These are phyloP conservation scores for Trichoderma asperellum DNA, from an alignment of 2,329 filamentous ascomycete genomes.

Conservation along the genomic window DNA sequence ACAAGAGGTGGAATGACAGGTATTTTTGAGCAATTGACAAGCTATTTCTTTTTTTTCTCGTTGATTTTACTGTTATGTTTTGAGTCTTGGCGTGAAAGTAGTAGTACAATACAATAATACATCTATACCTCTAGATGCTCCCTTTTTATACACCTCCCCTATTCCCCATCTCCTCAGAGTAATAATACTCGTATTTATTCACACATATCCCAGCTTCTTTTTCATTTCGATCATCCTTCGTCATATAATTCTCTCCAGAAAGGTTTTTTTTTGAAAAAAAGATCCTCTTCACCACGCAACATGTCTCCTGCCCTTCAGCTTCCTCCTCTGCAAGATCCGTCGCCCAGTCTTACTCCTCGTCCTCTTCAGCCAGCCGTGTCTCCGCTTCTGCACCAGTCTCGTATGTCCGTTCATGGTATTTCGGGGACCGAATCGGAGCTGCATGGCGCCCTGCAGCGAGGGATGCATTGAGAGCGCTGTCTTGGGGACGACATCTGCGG, in stretches of 20 bases:
- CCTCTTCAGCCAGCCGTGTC: constrained; percentile 60
- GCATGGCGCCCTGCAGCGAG: constrained; percentile 52
- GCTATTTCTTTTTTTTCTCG: background rate
- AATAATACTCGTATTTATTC: background rate
- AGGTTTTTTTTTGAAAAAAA: no score
- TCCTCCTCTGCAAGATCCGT: constrained; percentile 57
- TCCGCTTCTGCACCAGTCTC: constrained; percentile 61
- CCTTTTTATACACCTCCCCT: background rate
- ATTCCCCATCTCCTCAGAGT: background rate
- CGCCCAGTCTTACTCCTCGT: constrained; percentile 55
- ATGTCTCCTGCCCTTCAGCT: constrained; percentile 55
- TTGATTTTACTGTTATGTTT: background rate
- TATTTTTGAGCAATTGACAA: background rate
- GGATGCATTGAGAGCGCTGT: constrained; percentile 57
- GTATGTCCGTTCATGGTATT: constrained; percentile 60
- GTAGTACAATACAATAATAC: constrained; percentile 26
- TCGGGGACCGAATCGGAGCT: constrained; percentile 62
- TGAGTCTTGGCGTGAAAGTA: background rate
- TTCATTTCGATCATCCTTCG: background rate
- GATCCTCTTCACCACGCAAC: constrained; percentile 40
- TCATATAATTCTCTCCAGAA: background rate
- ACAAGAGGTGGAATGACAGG: background rate
- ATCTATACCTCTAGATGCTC: constrained; percentile 16
- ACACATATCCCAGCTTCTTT: background rate
- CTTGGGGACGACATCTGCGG: constrained; percentile 52